Base-by-base conservation (phyloP, 2,329 filamentous ascomycete genomes). In the Exophiala spinifera region DNA sequence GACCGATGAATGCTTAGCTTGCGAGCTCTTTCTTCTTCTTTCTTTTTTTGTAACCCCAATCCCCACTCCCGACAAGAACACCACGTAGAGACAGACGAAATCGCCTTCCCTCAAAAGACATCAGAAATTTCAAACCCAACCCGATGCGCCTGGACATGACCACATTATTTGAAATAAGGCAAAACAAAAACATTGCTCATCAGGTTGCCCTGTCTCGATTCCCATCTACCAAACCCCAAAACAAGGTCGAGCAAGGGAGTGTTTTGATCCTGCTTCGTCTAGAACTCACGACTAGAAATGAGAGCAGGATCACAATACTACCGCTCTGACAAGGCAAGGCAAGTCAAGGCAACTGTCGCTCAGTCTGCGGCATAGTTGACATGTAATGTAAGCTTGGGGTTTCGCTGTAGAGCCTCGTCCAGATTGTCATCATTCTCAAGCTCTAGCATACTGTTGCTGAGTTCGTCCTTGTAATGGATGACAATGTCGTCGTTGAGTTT, bases 381-480 rank as follows among this genome's bases (percentile, higher is more conserved):
- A 37, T 57, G 53, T 19, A 96, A 76, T 50, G 91, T 84, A 60
- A 97, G 77, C 75, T 96, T 96, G 62, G 91, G 86, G 71, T 95
- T 95, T 64, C 90, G 79, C 64, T 88, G 82, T 60, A 96, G 76
- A 2, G 92, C 92, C 61, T 82, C 79, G 61, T 91, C 86, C 49
- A 97, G 75, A 69, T 96, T 91, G 59, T 87, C 81, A 67, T 96
- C 85, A 70, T 83, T 91, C 66, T 88, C 77, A 60, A 97, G 76
- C 34, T 83, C 84, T 39, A 87, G 84, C 70, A 87, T 88, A 60
- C 88, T 83, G 21, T 86, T 87, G 3, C 85, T 87, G 28, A 81
- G 77, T 69, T 96, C 91, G 62, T 96, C 91, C 69, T 89, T 87
- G 76, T 95, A 96, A 63, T 85, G 89, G 20, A 96, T 80, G 58